Evolutionary conservation across 1,139 yeast genomes (phyloP).

Genomic region (Candida pseudoviswanathii): DNA sequence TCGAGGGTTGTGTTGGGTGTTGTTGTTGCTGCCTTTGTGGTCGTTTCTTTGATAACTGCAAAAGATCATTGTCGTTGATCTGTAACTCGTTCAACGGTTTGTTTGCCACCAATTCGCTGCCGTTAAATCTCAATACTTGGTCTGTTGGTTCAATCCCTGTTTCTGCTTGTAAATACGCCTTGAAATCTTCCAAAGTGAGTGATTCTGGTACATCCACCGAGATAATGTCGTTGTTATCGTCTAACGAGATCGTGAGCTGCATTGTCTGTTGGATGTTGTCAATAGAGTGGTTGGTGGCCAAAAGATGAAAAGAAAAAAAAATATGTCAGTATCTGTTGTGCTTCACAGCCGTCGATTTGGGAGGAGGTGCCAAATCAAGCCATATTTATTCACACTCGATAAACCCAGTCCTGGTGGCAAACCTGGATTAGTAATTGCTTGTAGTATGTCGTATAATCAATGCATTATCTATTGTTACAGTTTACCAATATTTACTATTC

Average conservation of each 20-base stretch:
- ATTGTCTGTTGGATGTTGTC: constrained; percentile 18
- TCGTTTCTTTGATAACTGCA: constrained; percentile 33
- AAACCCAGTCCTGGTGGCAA: neutral
- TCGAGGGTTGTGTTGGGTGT: constrained; percentile 9
- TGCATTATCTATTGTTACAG: constrained; percentile 1
- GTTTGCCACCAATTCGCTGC: constrained; percentile 37
- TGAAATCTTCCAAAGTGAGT: constrained; percentile 66
- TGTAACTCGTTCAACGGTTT: constrained; percentile 49
- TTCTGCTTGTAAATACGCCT: constrained; percentile 79
- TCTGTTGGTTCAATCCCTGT: constrained; percentile 50
- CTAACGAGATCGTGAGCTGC: constrained; percentile 42
- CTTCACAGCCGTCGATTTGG: neutral
- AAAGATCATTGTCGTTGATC: constrained; percentile 58
- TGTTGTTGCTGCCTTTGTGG: constrained; percentile 2
- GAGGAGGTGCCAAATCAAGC: too few relatives aligned
- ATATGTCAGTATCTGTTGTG: neutral
- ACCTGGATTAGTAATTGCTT: neutral
- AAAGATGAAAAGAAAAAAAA: constrained; percentile 1
- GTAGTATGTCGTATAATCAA: neutral
- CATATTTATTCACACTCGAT: neutral
- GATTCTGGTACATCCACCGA: constrained; percentile 64
- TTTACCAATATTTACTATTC: neutral
- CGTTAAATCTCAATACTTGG: constrained; percentile 54
- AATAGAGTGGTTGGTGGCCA: constrained; percentile 9
- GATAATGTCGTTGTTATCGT: constrained; percentile 30